Conservation (phyloP, 1,284 basidiomycete species). For the Leccinum griseonigrum region DNA sequence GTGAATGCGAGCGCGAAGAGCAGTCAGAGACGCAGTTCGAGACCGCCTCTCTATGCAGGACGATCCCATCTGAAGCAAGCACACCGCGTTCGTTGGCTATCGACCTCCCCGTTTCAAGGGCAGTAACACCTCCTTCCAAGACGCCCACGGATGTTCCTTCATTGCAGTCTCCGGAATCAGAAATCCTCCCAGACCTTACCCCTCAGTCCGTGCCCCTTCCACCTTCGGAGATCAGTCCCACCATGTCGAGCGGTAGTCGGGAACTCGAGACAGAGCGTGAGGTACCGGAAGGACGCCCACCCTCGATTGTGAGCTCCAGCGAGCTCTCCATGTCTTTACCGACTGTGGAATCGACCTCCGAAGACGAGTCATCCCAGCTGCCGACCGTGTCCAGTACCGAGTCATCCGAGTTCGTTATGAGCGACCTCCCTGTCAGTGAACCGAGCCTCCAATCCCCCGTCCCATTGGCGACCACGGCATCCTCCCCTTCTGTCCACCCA, state of each 20-base stretch:
- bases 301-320: slow-evolving; percentile 21
- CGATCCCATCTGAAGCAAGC: slow-evolving; percentile 39
- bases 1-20: slow-evolving; percentile 39
- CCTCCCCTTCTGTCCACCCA: slow-evolving; percentile 41
- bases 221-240: slow-evolving; percentile 37
- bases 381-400: slow-evolving; percentile 27
- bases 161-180: slow-evolving; percentile 31
- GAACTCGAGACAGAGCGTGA: slow-evolving; percentile 28
- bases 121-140: slow-evolving; percentile 28
- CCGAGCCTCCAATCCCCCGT: slow-evolving; percentile 23
- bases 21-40: slow-evolving; percentile 48
- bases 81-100: slow-evolving; percentile 37
- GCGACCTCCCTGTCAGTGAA: slow-evolving; percentile 29
- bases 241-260: slow-evolving; percentile 21
- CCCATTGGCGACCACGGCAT: slow-evolving; percentile 24
- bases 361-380: slow-evolving; percentile 19
- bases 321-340: slow-evolving; percentile 27
- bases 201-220: slow-evolving; percentile 42
- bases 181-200: slow-evolving; percentile 20
- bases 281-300: slow-evolving; percentile 7
- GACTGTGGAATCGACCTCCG: slow-evolving; percentile 25
- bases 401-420: slow-evolving; percentile 33
- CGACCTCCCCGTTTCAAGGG: slow-evolving; percentile 25
- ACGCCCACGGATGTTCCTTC: slow-evolving; percentile 31
- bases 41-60: slow-evolving; percentile 47